Base-by-base conservation (phyloP, 176 grass and related monocot genomes). In the Phoenix roebelenii region DNA sequence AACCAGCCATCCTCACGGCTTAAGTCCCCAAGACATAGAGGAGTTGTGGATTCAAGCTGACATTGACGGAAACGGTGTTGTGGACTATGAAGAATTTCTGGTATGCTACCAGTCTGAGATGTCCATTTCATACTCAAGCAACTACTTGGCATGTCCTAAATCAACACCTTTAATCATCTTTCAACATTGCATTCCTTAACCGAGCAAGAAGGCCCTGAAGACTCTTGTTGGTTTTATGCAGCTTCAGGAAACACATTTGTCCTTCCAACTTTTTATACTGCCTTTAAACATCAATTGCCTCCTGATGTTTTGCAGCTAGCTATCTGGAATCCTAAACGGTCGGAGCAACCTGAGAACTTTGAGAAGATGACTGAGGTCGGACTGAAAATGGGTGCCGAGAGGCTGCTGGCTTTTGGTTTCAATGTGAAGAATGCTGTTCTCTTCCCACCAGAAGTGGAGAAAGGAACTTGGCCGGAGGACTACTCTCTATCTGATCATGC, bases 401-500 rank as follows among this genome's bases (percentile, higher is more conserved):
- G 67, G 4, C 61, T 75, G 1, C 69, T 77, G 61, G 64, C 82
- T 50, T 81, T 86, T 59, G 90, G 90, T 20, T 81, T 95, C 60
- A 81, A 71, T 1, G 90, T 95, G 69, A 89, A 95, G 73, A 80
- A 86, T 67, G 90, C 90, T 49, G 83, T 86, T 60, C 74, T 95
- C 54, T 95, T 89, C 50, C 85, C 90, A 10, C 90, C 85, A 15
- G 90, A 95, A 58, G 85, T 86, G 50, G 85, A 89, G 62, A 89
- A 77, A 76, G 85, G 90, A 68, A 86, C 71, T 72, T 95, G 90
- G 85, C 85, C 85, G 5, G 82, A 95, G 65, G 81, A 89, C 49
- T 95, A 95, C 49, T 89, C 69, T 67, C 90, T 95, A 30, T 95
- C 90, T 16, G 90, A 95, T 63, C 90, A 95, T 57, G 90, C 90